Base-by-base conservation (phyloP, 495 filamentous ascomycete genomes). In the Podospora tetraspora region DNA sequence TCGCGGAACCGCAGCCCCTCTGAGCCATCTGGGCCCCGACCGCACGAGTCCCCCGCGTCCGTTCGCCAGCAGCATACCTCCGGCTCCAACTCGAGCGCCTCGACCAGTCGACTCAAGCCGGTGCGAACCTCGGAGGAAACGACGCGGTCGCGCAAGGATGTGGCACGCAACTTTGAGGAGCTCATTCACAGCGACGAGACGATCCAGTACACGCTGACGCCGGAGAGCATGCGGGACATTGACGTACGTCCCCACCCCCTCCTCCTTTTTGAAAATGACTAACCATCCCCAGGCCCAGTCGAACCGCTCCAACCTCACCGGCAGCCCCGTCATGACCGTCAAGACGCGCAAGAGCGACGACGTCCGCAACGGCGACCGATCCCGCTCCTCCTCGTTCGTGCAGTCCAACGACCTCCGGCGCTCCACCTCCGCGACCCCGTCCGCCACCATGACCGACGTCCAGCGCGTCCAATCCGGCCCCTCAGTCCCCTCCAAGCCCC, bases 161-260 rank as follows among this genome's bases (percentile, higher is more conserved):
- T 80, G 12, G 81, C 77, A 32, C 77, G 80, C 24, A 78, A 83
- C 61, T 93, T 99, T 77, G 95, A 99, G 72, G 86, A 94, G 70
- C 83, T 97, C 43, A 95, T 99, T 67, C 89, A 91, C 52, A 93
- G 93, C 77, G 88, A 93, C 66, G 89, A 96, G 75, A 97, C 95
- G 2, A 89, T 99, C 59, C 93, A 94, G 77, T 97, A 90, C 75
- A 97, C 95, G 2, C 84, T 97, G 32, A 99, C 95, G 1, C 94
- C 95, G 1, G 89, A 91, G 74, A 92, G 84, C 68, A 91, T 97
- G 84, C 89, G 94, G 62, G 89, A 94, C 68, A 91, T 94, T 70
- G 90, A 94, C 74, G 91, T 92, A 81, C 81, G 88, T 78, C n/a
- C 13, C 12, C 11, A 25, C 10, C n/a, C 11, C 32, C 11, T 19